Percentiles rank a stretch among this genome's conserved stretches.
These are phyloP conservation scores for Noccaea caerulescens DNA, from an alignment of 345 rosid species.

Conservation along the genomic window DNA sequence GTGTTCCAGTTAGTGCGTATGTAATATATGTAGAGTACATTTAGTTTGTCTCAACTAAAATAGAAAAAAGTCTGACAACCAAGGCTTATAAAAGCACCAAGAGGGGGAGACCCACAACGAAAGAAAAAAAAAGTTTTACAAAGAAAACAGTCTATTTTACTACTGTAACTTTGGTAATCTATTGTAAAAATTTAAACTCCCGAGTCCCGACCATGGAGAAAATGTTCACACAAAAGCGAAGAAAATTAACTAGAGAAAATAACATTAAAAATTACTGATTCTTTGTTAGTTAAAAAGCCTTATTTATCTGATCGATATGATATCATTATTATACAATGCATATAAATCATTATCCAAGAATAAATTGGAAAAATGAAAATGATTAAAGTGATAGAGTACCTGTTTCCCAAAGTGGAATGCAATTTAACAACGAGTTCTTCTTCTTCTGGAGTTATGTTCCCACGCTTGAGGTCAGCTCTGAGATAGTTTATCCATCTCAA, in stretches of 20 bases:
- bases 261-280: too few relatives aligned
- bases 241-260: neutral
- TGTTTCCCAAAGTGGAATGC: constrained; percentile 75
- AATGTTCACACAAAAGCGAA: neutral
- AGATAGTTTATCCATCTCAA: constrained; percentile 89
- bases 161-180: neutral
- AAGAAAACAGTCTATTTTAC: neutral
- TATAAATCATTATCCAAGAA: neutral
- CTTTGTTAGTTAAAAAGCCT: neutral
- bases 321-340: neutral
- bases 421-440: constrained; percentile 66
- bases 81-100: neutral
- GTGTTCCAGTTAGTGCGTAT: constrained; percentile 3
- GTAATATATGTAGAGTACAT: constrained; percentile 1
- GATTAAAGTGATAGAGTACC: constrained; percentile 43
- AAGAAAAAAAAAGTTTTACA: neutral
- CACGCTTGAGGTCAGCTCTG: constrained; percentile 74
- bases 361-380: neutral
- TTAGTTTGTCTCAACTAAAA: constrained; percentile 31
- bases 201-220: neutral
- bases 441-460: constrained; percentile 67
- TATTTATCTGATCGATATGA: constrained; percentile 3
- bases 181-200: neutral
- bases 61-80: constrained; percentile 10
- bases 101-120: constrained; percentile 5